A percentile compares a stretch with the other conserved stretches of the same genome.
These are phyloP conservation scores for Botrytis byssoidea DNA, from an alignment of 2,329 filamentous ascomycete species.

Conservation along the genomic window DNA sequence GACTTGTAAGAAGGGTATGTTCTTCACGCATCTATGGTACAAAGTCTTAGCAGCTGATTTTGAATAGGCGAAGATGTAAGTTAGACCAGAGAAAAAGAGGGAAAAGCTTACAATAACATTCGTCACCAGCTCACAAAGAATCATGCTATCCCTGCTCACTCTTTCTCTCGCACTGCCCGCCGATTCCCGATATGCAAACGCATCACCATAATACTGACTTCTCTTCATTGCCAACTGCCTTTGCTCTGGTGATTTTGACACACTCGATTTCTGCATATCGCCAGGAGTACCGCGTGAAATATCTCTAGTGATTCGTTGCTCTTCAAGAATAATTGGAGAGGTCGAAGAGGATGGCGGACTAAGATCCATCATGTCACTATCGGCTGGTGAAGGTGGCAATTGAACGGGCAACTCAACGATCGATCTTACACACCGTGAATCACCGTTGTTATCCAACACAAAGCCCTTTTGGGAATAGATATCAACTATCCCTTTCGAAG, in stretches of 20 bases:
- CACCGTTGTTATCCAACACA: background rate
- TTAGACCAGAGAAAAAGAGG: background rate
- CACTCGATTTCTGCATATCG: constrained; percentile 32
- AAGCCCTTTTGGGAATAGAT: constrained; percentile 7
- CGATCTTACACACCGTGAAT: constrained; percentile 19
- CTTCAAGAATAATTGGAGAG: constrained; percentile 24
- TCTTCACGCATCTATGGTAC: constrained; percentile 67
- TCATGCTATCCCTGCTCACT: constrained; percentile 43
- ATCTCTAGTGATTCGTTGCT: constrained; percentile 31
- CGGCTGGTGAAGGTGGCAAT: constrained; percentile 35
- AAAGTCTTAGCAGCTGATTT: constrained; percentile 27
- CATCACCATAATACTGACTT: constrained; percentile 40
- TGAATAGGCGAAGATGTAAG: constrained; percentile 20
- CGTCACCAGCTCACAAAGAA: constrained; percentile 63
- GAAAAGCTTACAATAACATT: constrained; percentile 57
- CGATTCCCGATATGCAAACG: constrained; percentile 39
- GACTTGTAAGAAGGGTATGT: constrained; percentile 68
- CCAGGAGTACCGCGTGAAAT: constrained; percentile 37
- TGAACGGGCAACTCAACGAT: constrained; percentile 18
- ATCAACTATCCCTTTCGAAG: background rate
- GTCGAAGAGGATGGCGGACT: constrained; percentile 24
- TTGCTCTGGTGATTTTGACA: constrained; percentile 35
- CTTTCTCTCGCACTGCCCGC: constrained; percentile 34
- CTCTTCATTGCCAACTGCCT: constrained; percentile 34
- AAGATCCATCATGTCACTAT: constrained; percentile 31